Evolutionary conservation across 495 filamentous ascomycete genomes (phyloP), one percentile per base, ranked within the genome.

Genomic region (Penicilliopsis zonata): DNA sequence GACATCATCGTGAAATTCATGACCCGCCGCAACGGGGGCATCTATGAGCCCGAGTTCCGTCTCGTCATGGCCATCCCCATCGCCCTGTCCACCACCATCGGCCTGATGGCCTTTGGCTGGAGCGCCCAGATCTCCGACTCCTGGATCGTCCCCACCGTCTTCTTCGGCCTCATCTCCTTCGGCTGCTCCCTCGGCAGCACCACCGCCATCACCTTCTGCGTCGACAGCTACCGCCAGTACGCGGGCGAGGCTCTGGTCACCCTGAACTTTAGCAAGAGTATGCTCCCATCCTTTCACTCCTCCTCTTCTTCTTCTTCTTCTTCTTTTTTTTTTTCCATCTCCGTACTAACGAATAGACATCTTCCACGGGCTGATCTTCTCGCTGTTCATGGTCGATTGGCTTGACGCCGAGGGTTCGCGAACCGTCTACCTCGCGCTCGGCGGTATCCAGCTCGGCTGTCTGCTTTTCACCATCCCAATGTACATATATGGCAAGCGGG

Each of bases 11-110:
- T 86, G 3, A 73, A 70, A 31, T 76, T 52, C 10, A 83, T 98
- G 77, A 73, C 80, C 5, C 67, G 74, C 10, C 69, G 76, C n/a
- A 98, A 98, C 42, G 82, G 78, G 10, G 90, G 90, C 5, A 64
- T 98, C 9, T 98, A 95, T 55, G 90, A 95, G 56, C 88, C 88
- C 2, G 88, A 98, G 57, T 95, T 94, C 55, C 69, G 88, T 14
- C 71, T 96, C 9, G 75, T 94, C 32, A 95, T 98, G 88, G 85
- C 76, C 2, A 58, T 80, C 17, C 88, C 87, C 2, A 72, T 95
- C 12, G 70, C 78, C 0, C 38, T 95, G 28, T 70, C 76, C 9
- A 95, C 88, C 0, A 74, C 76, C 5, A 77, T 88, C 18, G 90
- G 88, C 2, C 65, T 95, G 23, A 90, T 94, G 72, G 88, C 84